Evolutionary conservation across 441 rosid genomes (phyloP), one percentile per base, ranked within the genome.

Genomic region (Manihot esculenta): DNA sequence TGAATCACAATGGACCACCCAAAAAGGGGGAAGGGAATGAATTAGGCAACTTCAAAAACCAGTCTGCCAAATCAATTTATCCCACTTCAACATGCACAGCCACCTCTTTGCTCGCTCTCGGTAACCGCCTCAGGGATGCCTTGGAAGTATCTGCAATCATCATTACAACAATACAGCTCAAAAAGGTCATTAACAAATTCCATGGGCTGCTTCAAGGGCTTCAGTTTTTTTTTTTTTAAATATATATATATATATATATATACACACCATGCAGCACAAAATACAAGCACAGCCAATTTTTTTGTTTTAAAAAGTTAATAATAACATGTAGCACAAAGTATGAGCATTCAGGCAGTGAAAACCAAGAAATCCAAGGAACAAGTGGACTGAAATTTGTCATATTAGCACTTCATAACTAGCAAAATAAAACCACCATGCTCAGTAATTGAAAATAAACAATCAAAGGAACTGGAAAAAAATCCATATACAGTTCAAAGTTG

Each of bases 31-130:
- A n/a, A 75, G 70, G 55, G 15, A 72, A 77, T 55, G 53, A 63
- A 77, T 55, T 35, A 65, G 30, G 60, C 60, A 51, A 74, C 48
- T 73, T 59, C 10, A 9, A 30, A 27, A 64, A 70, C 24, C 53
- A 69, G 44, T 56, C 26, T 26, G 49, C 14, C 54, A 51, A 62
- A 62, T 26, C 18, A 41, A 50, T 15, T 51, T 35, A 7, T 35
- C 57, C 47, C 13, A 26, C 45, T 14, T 94, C 85, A 94, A 79
- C 97, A 94, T 41, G 99, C 88, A 71, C 97, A 94, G 18, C 99
- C 93, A 21, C 97, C 86, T 77, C 97, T 82, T 79, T 90, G 97
- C 76, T 90, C 97, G 13, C 80, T 84, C 77, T 90, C 97, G 0
- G 95, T 75, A 63, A 81, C 87, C 62, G 88, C 87, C 54, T 89